These are phyloP conservation scores for Aspergillus ochraceus DNA, from an alignment of 2,329 filamentous ascomycete species.

Conservation along the genomic window DNA sequence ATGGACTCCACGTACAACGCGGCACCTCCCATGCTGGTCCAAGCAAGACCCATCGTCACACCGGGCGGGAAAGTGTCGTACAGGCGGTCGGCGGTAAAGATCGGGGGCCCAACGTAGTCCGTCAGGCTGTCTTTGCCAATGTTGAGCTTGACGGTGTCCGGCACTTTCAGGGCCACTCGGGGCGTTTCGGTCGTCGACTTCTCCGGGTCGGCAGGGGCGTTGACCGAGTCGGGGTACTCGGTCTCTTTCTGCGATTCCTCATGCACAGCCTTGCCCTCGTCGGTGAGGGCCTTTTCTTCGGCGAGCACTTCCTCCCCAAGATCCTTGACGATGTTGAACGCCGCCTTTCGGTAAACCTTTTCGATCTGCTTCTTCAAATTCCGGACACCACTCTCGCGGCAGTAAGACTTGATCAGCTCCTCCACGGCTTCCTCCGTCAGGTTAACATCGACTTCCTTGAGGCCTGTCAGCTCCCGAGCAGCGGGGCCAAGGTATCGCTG, in stretches of 20 bases:
- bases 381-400: conserved; percentile 91
- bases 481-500: conserved; percentile 88
- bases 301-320: conserved; percentile 80
- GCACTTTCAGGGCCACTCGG: conserved; percentile 76
- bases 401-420: conserved; percentile 98
- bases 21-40: conserved; percentile 95
- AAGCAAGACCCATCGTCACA: conserved; percentile 96
- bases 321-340: conserved; percentile 94
- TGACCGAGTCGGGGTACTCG: conserved; percentile 62
- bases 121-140: conserved; percentile 90
- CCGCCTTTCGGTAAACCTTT: conserved; percentile 97
- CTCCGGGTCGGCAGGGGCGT: conserved; percentile 53
- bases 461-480: conserved; percentile 88
- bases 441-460: conserved; percentile 88
- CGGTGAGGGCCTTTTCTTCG: conserved; percentile 78
- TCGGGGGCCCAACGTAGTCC: conserved; percentile 92
- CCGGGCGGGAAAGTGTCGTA: conserved; percentile 93
- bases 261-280: conserved; percentile 77
- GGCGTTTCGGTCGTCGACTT: conserved; percentile 56
- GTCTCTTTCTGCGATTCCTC: conserved; percentile 59
- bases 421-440: conserved; percentile 84
- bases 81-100: conserved; percentile 92
- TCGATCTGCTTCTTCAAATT: conserved; percentile 99
- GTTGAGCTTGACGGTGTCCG: conserved; percentile 79
- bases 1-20: conserved; percentile 98